phyloP scores from a whole-genome alignment of 169 alveolate species.

The Amoebophrya sp. region DNA sequence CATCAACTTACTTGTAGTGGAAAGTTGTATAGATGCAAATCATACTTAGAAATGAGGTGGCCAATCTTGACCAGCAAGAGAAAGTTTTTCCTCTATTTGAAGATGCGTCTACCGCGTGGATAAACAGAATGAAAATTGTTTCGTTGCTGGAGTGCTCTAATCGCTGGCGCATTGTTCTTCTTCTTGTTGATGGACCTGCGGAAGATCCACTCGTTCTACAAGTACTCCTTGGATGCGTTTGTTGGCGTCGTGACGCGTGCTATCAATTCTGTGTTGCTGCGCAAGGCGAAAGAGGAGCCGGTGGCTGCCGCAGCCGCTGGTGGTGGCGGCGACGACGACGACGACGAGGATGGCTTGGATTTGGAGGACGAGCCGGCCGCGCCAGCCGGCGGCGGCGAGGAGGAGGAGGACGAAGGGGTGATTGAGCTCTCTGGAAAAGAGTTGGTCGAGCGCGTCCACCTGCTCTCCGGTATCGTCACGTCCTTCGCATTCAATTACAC shows the following conservation, averaged over 20 bases:
- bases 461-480: slow-evolving; percentile 73
- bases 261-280: slow-evolving; percentile 79
- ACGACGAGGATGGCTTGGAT: slow-evolving; percentile 3
- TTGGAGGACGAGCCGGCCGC: neutral
- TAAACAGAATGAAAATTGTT: too few relatives aligned
- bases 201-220: slow-evolving; percentile 84
- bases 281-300: slow-evolving; percentile 58
- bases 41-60: too few relatives aligned
- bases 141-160: neutral
- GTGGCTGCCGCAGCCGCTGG: slow-evolving; percentile 36
- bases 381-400: slow-evolving; percentile 38
- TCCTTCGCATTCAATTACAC: slow-evolving; percentile 77
- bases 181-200: slow-evolving; percentile 78
- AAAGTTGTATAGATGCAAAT: too few relatives aligned
- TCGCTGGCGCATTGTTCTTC: slow-evolving; percentile 80
- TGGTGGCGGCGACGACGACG: neutral
- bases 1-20: too few relatives aligned
- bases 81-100: too few relatives aligned
- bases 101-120: too few relatives aligned
- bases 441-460: slow-evolving; percentile 67
- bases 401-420: slow-evolving; percentile 59
- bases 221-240: slow-evolving; percentile 87
- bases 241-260: slow-evolving; percentile 86
- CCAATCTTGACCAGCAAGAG: too few relatives aligned
- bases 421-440: slow-evolving; percentile 63